Evolutionary conservation across 371 early-diverging fungal genomes (phyloP), one percentile per base, ranked within the genome.

Genomic region (Batkoa obscura): DNA sequence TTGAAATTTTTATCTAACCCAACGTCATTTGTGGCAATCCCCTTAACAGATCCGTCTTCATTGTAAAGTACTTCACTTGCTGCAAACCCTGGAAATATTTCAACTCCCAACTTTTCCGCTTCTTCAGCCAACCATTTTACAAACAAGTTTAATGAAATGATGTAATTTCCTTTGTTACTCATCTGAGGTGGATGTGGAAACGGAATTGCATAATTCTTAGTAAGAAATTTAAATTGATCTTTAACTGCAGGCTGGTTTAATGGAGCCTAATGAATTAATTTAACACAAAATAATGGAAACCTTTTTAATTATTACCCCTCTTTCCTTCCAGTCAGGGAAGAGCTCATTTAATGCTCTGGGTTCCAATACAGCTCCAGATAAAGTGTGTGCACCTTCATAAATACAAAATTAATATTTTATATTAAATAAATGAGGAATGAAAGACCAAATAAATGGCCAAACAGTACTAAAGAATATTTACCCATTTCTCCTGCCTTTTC

Each of bases 311-410:
- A 63, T 56, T 59, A 77, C 81, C 8, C 90, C 92, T 60, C 74
- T 83, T 58, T 90, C 94, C 68, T 89, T 89, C 96, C 96, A 97
- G 66, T 95, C 89, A 17, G 98, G 98, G 43, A 97, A 84, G 59
- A 97, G 73, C 68, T 97, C 95, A 58, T 92, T 71, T 60, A 97
- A 66, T 0, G 98, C 90, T 15, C 86, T 76, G 0, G 94, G 84
- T 62, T 97, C 98, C 37, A 97, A 63, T 35, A 96, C 95, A 34
- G 93, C 93, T 23, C 98, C 98, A 46, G 91, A 90, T 15, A 97
- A 68, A 13, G 81, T 96, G 68, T 97, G 98, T 30, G 90, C 85
- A 41, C 90, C 82, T 80, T 51, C 12, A n/a, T 32, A 50, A 33
- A 12, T 2, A 2, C 3, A 17, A 34, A 23, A 23, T 23, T 23